A percentile compares a stretch with the other conserved stretches of the same genome.
These are phyloP conservation scores for Verticillium dahliae DNA, from an alignment of 2,329 filamentous ascomycete species.

Conservation along the genomic window DNA sequence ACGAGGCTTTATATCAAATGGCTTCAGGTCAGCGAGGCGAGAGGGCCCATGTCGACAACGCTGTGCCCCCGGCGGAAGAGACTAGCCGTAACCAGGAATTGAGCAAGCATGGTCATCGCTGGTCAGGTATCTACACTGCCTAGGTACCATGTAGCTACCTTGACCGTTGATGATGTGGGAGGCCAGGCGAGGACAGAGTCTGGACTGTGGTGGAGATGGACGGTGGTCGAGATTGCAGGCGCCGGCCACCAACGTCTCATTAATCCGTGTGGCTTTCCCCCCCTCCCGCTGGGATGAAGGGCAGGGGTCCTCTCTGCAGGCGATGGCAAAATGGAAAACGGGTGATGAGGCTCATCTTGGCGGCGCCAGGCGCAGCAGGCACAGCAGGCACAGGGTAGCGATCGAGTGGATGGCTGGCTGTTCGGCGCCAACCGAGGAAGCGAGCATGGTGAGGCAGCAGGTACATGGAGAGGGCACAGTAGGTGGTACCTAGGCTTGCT, in stretches of 20 bases:
- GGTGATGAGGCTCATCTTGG: conserved; percentile 1
- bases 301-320: not conserved
- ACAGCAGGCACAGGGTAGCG: not conserved
- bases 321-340: not conserved
- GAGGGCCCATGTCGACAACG: not conserved
- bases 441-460: not conserved
- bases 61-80: not conserved
- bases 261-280: not conserved
- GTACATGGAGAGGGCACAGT: too few species aligned
- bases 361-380: not conserved
- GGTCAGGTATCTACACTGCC: not conserved
- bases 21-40: not conserved
- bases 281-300: not conserved
- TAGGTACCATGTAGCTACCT: not conserved
- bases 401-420: not conserved
- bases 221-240: conserved; percentile 1
- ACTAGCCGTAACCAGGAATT: not conserved
- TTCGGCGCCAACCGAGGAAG: conserved; percentile 2
- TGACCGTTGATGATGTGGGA: not conserved
- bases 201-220: not conserved
- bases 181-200: not conserved
- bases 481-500: conserved; percentile 10
- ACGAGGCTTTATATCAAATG: not conserved
- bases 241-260: conserved; percentile 1
- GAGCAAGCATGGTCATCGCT: not conserved